Conservation (phyloP, 768 basidiomycete genomes). For the Termitomyces sp. region DNA sequence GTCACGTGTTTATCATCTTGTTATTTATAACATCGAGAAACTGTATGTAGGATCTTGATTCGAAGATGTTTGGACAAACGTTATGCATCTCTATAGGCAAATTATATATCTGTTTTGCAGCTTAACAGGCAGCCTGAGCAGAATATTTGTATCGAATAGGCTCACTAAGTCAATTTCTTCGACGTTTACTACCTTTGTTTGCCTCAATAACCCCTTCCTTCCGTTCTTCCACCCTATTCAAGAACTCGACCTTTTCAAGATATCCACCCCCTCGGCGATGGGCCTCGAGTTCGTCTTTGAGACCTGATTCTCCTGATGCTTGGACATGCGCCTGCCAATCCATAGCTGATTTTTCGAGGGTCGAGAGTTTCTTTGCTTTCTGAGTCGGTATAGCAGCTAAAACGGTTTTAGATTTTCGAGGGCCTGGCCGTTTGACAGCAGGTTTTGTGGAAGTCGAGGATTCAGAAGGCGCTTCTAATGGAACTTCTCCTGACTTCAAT, state of each 20-base stretch:
- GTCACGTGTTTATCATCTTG: too few relatives aligned
- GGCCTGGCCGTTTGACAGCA: conserved; percentile 45
- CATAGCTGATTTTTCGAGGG: conserved; percentile 82
- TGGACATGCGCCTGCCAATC: conserved; percentile 75
- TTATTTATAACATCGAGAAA: too few relatives aligned
- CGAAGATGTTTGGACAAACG: too few relatives aligned
- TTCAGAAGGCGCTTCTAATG: background rate
- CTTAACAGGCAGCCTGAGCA: too few relatives aligned
- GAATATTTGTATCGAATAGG: background rate
- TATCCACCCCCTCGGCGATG: conserved; percentile 75
- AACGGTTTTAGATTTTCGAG: conserved; percentile 58
- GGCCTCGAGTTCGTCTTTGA: conserved; percentile 69
- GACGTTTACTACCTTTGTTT: conserved; percentile 50
- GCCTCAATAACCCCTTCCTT: conserved; percentile 61
- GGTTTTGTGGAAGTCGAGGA: conserved; percentile 18
- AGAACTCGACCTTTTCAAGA: conserved; percentile 80
- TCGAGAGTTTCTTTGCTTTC: conserved; percentile 75
- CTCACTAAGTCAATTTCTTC: conserved; percentile 18
- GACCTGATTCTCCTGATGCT: conserved; percentile 28
- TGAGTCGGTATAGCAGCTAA: conserved; percentile 49
- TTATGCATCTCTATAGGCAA: too few relatives aligned
- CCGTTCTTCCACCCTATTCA: conserved; percentile 69
- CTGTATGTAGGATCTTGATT: background rate
- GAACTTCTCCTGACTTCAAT: conserved; percentile 1
- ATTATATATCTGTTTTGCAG: background rate